Evolutionary conservation across 768 basidiomycete species (phyloP), one percentile per base, ranked within the genome.

Genomic region (Suillus americanus): DNA sequence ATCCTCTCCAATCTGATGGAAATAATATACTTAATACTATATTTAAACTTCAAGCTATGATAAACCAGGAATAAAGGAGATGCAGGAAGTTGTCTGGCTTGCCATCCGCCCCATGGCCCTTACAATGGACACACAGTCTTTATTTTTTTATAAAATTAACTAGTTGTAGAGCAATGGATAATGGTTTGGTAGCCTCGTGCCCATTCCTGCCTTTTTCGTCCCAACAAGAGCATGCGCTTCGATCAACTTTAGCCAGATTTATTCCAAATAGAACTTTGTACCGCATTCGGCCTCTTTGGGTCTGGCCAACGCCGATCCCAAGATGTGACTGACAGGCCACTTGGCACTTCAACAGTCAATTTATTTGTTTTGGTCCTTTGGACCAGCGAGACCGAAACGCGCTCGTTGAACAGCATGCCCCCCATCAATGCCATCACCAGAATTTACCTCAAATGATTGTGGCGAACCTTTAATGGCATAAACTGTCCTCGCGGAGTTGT

Each of bases 401-500:
- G 33, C 33, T 33, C 33, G n/a, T n/a, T n/a, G 30, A 33, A 33
- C 33, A 5, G 5, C 5, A 5, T 6, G 33, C 5, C 6, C 1
- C 5, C 33, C 30, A 30, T 30, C 28, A 33, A 33, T 33, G 30
- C 40, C 48, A 64, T 62, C 63, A 64, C 28, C n/a, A 51, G 55
- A 46, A 37, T 30, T 18, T 55, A 61, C 55, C 33, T 37, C 53
- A 65, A 57, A 62, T 65, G 64, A 67, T 45, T 37, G 65, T 64
- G 68, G 68, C 54, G 63, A 66, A 41, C 40, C 7, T 18, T 23
- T 55, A 51, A 64, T 72, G 71, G 69, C 71, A 73, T 64, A 68
- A 67, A 64, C 62, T 71, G 72, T 62, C 73, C 55, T 72, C 72
- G 72, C 74, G 72, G 74, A 71, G 67, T 71, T 41, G 40, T 23